Evolutionary conservation across 2,329 filamentous ascomycete genomes (phyloP), one percentile per base, ranked within the genome.

Genomic region (Colletotrichum gigasporum): DNA sequence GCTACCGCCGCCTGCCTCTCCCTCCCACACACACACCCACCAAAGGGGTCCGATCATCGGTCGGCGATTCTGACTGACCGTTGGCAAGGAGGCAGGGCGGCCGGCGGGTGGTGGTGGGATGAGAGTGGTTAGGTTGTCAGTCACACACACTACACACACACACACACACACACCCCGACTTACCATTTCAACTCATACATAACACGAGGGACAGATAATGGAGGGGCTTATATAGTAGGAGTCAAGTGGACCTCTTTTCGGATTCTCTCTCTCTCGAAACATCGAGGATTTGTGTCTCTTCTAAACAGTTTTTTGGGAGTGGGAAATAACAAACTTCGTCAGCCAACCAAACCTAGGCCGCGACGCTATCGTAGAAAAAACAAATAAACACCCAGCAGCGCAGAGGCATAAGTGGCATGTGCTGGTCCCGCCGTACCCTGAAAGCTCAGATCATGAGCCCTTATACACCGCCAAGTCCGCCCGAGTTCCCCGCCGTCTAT

Each of bases 281-380:
- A 28, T 64, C 48, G 32, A 54, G 51, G 20, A n/a, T n/a, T n/a
- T n/a, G n/a, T n/a, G 20, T 39, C 50, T 41, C 26, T 47, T 59
- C 16, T 50, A 63, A 57, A 14, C 50, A 45, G 50, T 28, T 12
- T 11, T n/a, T n/a, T n/a, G n/a, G n/a, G 26, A 34, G 18, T 42
- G 30, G 35, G 30, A 52, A 50, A 42, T 22, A 58, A 42, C 20
- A 50, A 47, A 51, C 47, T 52, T 48, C 45, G 37, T 66, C 60
- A 55, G 44, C 48, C 59, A 55, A 50, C 48, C 59, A 44, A 57
- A 37, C 53, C 59, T 45, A 58, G 45, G 44, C 44, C 44, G 53
- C 59, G 53, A 58, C 59, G 44, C 32, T 42, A 10, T 22, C 50
- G 42, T 16, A 20, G 6, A 24, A 18, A 28, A 47, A 18, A 39